Base-by-base conservation (phyloP, 1,284 basidiomycete species). In the Sanghuangporus baumii region DNA sequence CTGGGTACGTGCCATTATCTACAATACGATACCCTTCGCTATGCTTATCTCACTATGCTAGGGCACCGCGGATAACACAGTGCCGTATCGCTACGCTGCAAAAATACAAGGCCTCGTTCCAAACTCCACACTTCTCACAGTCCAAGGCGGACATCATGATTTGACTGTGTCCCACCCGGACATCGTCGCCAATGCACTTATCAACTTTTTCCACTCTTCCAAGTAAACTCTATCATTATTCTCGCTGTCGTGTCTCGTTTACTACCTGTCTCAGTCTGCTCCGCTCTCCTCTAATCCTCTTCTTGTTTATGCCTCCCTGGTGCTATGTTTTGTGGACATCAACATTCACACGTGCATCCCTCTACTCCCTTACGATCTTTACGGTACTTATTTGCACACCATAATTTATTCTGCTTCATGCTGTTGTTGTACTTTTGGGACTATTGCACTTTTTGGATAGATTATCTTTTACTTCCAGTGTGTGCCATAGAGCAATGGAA, bases 31-130 rank as follows among this genome's bases (percentile, higher is more conserved):
- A n/a, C 6, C 43, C 16, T 46, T 46, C 12, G 20, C 16, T 46
- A 6, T 7, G 43, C 16, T 46, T n/a, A 46, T n/a, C 5, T 31
- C 41, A 31, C 7, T 58, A 41, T 43, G 36, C 47, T 64, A 89
- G 88, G 89, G 89, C 14, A 89, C 86, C 9, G 78, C 78, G 12
- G 89, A 91, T 67, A 75, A 70, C 16, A 84, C 84, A 0, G 88
- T 91, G 3, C 80, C 82, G 1, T 85, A 85, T 65, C 81, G 80
- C 64, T 86, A 87, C 62, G 79, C 87, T 0, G 70, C 75, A 18
- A 74, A 77, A 62, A 86, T 89, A 46, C 75, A 80, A 55, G 69
- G 70, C 3, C 77, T 86, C 31, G 74, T 90, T 7, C 83, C 86
- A 16, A 71, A 75, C 26, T 76, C 85, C 6, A 75, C 79, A 60